A percentile compares a stretch with the other conserved stretches of the same genome.
phyloP scores from a whole-genome alignment of 179 eudicot species.

The Spergularia azorica region DNA sequence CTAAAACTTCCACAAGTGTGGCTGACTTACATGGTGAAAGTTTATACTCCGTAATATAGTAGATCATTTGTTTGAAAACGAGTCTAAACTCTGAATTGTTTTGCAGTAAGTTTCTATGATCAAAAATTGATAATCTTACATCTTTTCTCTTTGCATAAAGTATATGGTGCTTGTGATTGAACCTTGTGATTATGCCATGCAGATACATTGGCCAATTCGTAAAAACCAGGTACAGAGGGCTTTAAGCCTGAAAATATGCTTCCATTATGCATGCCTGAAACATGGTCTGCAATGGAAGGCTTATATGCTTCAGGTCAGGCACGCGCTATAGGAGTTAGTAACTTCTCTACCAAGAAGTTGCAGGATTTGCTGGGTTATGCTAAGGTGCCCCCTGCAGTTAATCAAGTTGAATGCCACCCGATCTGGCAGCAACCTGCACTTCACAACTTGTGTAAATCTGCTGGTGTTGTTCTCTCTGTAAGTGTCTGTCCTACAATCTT shows the following conservation, averaged over 20 bases:
- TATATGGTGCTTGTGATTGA: neutral
- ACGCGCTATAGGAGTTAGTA: slow-evolving; percentile 68
- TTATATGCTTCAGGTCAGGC: slow-evolving; percentile 60
- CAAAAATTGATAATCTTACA: neutral
- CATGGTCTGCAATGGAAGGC: slow-evolving; percentile 73
- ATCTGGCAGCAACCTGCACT: slow-evolving; percentile 59
- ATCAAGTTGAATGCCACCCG: slow-evolving; percentile 71
- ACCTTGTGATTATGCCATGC: slow-evolving; percentile 8
- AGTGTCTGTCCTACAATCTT: slow-evolving; percentile 6
- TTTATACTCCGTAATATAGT: too few species aligned
- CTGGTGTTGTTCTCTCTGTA: slow-evolving; percentile 56
- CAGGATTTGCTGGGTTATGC: slow-evolving; percentile 46
- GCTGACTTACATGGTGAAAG: too few species aligned
- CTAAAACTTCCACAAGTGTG: too few species aligned
- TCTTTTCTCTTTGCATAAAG: neutral
- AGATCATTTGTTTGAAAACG: neutral
- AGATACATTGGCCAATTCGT: slow-evolving; percentile 66
- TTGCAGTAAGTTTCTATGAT: neutral
- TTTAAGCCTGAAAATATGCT: slow-evolving; percentile 35
- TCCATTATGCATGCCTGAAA: slow-evolving; percentile 42
- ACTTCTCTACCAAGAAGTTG: slow-evolving; percentile 60
- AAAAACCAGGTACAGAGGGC: slow-evolving; percentile 44
- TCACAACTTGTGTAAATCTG: slow-evolving; percentile 50
- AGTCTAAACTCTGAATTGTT: neutral
- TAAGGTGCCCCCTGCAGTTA: slow-evolving; percentile 60